These are phyloP conservation scores for Penicillium verhagenii DNA, from an alignment of 495 filamentous ascomycete genomes.

Conservation along the genomic window DNA sequence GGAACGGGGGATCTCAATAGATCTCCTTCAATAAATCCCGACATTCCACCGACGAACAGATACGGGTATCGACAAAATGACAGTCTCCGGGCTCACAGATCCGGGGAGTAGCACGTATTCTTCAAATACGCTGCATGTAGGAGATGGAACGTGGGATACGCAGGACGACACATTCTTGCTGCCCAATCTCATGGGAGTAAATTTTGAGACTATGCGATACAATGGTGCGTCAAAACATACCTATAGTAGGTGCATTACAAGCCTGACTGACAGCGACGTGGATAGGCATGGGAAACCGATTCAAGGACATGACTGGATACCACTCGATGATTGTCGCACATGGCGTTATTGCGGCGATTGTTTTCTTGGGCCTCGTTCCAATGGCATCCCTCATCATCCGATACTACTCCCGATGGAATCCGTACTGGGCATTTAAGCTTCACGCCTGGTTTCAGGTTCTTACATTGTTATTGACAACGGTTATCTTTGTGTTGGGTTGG, in stretches of 20 bases:
- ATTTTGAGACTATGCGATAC: slow-evolving; percentile 92
- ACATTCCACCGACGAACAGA: slow-evolving; percentile 33
- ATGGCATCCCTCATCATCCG: slow-evolving; percentile 72
- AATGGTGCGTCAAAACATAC: slow-evolving; percentile 65
- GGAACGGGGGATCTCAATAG: slow-evolving; percentile 47
- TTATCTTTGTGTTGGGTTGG: slow-evolving; percentile 31
- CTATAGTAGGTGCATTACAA: neutral
- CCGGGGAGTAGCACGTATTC: slow-evolving; percentile 80
- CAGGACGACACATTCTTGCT: slow-evolving; percentile 81
- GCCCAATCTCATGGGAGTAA: slow-evolving; percentile 81
- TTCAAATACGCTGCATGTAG: slow-evolving; percentile 80
- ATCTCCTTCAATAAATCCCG: slow-evolving; percentile 42
- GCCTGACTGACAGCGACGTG: slow-evolving; percentile 4
- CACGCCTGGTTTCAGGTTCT: slow-evolving; percentile 89
- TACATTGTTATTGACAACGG: slow-evolving; percentile 43
- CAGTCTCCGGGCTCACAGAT: slow-evolving; percentile 58
- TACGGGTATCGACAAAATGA: slow-evolving; percentile 29
- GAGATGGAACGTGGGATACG: slow-evolving; percentile 90
- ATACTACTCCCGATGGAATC: slow-evolving; percentile 64
- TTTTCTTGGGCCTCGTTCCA: slow-evolving; percentile 83
- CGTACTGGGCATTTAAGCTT: slow-evolving; percentile 65
- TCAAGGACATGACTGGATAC: slow-evolving; percentile 72
- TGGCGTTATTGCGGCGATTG: slow-evolving; percentile 80
- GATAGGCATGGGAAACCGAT: slow-evolving; percentile 90
- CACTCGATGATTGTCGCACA: slow-evolving; percentile 77